Evolutionary conservation across 495 filamentous ascomycete species (phyloP).

Genomic region (Lophiostoma macrostomum): DNA sequence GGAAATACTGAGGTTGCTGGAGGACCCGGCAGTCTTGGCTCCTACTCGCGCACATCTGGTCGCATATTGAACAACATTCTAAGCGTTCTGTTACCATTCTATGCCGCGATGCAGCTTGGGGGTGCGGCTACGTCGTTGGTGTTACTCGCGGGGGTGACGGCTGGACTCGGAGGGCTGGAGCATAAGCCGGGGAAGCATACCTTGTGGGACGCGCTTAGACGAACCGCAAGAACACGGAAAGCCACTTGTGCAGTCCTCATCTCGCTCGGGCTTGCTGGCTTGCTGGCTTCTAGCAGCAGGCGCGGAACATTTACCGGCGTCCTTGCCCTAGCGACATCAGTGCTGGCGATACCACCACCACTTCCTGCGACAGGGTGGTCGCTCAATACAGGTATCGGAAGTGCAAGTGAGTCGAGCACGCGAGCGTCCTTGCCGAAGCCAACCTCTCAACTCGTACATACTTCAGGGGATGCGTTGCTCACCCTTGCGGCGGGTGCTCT

Average conservation of each 20-base stretch:
- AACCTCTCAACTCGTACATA: slow-evolving; percentile 24
- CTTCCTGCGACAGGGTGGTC: slow-evolving; percentile 29
- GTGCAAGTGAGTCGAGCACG: not conserved
- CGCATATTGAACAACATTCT: slow-evolving; percentile 31
- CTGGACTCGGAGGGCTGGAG: slow-evolving; percentile 37
- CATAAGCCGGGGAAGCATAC: slow-evolving; percentile 26
- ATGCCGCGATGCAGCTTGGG: slow-evolving; percentile 55
- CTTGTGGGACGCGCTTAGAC: slow-evolving; percentile 33
- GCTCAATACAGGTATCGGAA: slow-evolving; percentile 11
- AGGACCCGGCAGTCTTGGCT: not conserved
- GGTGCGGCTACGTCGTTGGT: slow-evolving; percentile 52
- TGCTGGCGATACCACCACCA: slow-evolving; percentile 30
- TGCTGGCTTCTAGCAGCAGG: slow-evolving; percentile 4
- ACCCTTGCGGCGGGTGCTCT: slow-evolving; percentile 36
- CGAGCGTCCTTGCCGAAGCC: slow-evolving; percentile 25
- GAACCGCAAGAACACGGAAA: slow-evolving; percentile 35
- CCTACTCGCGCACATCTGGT: slow-evolving; percentile 1
- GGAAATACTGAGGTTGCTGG: slow-evolving; percentile 9
- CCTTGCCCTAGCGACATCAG: slow-evolving; percentile 17
- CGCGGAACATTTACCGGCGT: slow-evolving; percentile 8
- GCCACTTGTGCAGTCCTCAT: slow-evolving; percentile 33
- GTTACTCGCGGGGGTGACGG: slow-evolving; percentile 48
- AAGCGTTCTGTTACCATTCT: slow-evolving; percentile 53
- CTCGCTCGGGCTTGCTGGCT: slow-evolving; percentile 23
- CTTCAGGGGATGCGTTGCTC: slow-evolving; percentile 34